A percentile compares a stretch with the other conserved stretches of the same genome.
Conservation (phyloP, 2,329 filamentous ascomycete species). For the Aspergillus sergii region DNA sequence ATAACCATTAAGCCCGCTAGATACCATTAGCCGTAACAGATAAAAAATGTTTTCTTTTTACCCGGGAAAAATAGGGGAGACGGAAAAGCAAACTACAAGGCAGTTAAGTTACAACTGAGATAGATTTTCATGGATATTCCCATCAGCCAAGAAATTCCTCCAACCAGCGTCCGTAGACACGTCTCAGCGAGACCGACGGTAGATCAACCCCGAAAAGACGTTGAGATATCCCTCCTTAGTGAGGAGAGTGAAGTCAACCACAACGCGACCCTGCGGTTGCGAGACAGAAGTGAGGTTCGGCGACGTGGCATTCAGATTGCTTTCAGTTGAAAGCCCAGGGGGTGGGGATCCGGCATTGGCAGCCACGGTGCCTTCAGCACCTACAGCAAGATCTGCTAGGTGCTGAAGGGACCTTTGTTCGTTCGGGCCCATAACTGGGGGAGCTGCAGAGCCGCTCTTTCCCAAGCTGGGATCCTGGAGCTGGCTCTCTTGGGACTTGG, state of each 20-base stretch:
- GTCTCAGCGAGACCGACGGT: conserved; percentile 31
- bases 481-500: conserved; percentile 36
- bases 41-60: conserved; percentile 5
- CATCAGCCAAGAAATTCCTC: neutral
- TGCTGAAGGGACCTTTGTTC: conserved; percentile 49
- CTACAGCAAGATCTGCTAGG: conserved; percentile 47
- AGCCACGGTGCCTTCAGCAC: conserved; percentile 42
- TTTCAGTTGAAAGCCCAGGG: conserved; percentile 27
- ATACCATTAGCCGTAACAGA: conserved; percentile 8
- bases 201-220: conserved; percentile 41
- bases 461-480: conserved; percentile 28
- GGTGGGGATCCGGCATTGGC: conserved; percentile 32
- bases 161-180: neutral
- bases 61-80: neutral
- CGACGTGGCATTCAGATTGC: conserved; percentile 27
- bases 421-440: conserved; percentile 43
- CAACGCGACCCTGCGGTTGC: conserved; percentile 33
- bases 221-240: conserved; percentile 47
- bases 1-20: conserved; percentile 9
- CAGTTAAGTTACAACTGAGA: conserved; percentile 7
- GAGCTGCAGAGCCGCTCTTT: conserved; percentile 25
- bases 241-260: conserved; percentile 45
- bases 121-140: neutral
- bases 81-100: conserved; percentile 3
- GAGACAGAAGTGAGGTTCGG: conserved; percentile 29